phyloP scores from a whole-genome alignment of 2,329 filamentous ascomycete genomes.

The Claviceps digitariae region DNA sequence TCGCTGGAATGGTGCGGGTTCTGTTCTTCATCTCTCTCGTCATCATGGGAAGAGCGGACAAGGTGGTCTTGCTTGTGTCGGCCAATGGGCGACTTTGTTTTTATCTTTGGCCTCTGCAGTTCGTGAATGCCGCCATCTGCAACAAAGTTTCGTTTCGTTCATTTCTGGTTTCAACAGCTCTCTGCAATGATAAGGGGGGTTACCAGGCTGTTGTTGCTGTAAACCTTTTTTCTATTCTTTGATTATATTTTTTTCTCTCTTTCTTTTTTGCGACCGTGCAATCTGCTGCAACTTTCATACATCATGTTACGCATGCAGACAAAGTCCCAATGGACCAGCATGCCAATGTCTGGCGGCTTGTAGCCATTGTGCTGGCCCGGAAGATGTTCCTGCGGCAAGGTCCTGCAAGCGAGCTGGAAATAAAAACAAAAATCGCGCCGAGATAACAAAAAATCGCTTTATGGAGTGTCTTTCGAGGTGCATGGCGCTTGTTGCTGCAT shows the following conservation, averaged over 20 bases:
- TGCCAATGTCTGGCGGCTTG: not conserved
- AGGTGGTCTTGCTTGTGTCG: not conserved
- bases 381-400: not conserved
- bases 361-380: not conserved
- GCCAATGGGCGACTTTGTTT: not conserved
- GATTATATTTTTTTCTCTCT: not conserved
- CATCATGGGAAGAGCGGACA: not conserved
- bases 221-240: not conserved
- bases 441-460: not conserved
- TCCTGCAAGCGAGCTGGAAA: not conserved
- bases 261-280: not conserved
- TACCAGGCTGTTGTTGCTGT: not conserved
- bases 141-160: not conserved
- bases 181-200: not conserved
- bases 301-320: not conserved
- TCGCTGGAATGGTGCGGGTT: not conserved
- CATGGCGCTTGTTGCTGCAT: not conserved
- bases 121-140: not conserved
- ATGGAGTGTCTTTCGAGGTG: not conserved
- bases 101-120: not conserved
- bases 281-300: not conserved
- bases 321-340: not conserved
- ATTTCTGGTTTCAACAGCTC: not conserved
- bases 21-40: not conserved
- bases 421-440: not conserved